Evolutionary conservation across 2,329 filamentous ascomycete genomes (phyloP), one percentile per base, ranked within the genome.

Genomic region (Thyridium curvatum): DNA sequence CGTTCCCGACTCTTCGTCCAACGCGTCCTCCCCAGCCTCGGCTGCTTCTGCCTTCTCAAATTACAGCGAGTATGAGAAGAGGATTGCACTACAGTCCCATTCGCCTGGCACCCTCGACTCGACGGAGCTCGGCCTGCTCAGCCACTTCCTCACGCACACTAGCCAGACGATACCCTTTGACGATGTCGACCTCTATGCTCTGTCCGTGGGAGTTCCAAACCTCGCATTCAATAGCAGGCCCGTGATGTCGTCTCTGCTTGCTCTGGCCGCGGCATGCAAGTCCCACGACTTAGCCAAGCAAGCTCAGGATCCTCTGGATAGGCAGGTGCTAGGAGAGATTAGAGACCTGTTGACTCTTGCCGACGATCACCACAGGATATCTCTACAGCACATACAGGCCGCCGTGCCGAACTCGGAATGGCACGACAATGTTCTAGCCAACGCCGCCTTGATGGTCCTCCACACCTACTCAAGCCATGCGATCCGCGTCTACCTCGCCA

Each of bases 81-180:
- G 32, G 7, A 16, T 35, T 33, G 28, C 39, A 4, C 35, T 40
- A 10, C 42, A 41, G 13, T 34, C 44, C 32, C 43, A 31, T 2
- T 42, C 38, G 3, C 36, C 39, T 17, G 40, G 46, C 39, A 41
- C 41, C 3, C 50, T 61, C 2, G 40, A 41, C 5, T 45, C 54
- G 1, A 39, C 41, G 12, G 65, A 68, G 18, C 49, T 66, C 2
- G 52, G 56, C 8, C 56, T 69, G 0, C 42, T 69, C 3, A 52
- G 53, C 17, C 64, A 69, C 43, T 69, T 65, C 33, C 52, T 68
- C 30, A 56, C 59, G 0, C 65, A 68, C 42, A 66, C 65, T 1
- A 61, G 63, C 31, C 56, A 45, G 4, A 54, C 53, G 4, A 50
- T 61, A 13, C 54, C 64, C 0, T 55, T 58, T 18, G 64, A 63